A percentile compares a stretch with the other conserved stretches of the same genome.
phyloP scores from a whole-genome alignment of 371 early-diverging fungal species.

The Dinochytrium kinnereticum region DNA sequence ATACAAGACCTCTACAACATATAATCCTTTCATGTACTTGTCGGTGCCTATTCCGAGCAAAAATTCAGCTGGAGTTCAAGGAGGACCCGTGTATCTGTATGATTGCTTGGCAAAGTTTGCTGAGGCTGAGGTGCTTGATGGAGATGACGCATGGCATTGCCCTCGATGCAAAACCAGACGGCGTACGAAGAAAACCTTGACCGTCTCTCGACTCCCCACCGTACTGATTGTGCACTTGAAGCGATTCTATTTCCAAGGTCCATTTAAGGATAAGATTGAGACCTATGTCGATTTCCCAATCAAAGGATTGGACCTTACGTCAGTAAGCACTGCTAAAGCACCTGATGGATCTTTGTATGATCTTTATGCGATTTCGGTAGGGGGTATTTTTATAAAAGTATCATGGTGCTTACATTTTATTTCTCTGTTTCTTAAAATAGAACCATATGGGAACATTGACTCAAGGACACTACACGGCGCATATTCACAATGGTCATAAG shows the following conservation, averaged over 20 bases:
- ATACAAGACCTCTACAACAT: slow-evolving; percentile 81
- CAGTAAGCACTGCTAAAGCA: slow-evolving; percentile 2
- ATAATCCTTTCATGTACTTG: slow-evolving; percentile 90
- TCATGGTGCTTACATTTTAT: too few species aligned
- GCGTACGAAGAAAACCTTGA: slow-evolving; percentile 75
- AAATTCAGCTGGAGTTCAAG: slow-evolving; percentile 36
- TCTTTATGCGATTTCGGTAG: slow-evolving; percentile 86
- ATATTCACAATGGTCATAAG: slow-evolving; percentile 76
- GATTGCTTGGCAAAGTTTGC: slow-evolving; percentile 88
- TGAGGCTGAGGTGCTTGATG: slow-evolving; percentile 82
- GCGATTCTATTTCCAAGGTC: slow-evolving; percentile 91
- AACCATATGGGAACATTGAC: slow-evolving; percentile 92
- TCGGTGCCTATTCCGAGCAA: slow-evolving; percentile 85
- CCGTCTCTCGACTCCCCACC: slow-evolving; percentile 81
- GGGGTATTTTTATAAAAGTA: slow-evolving; percentile 19
- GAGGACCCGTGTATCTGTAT: slow-evolving; percentile 58
- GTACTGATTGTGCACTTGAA: slow-evolving; percentile 92
- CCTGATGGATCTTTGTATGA: slow-evolving; percentile 64
- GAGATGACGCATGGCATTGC: slow-evolving; percentile 90
- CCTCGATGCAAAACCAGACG: slow-evolving; percentile 80
- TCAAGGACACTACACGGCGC: slow-evolving; percentile 96
- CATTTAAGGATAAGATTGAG: slow-evolving; percentile 91
- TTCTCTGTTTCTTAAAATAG: slow-evolving; percentile 27
- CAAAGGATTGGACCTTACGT: slow-evolving; percentile 47
- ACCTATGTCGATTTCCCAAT: slow-evolving; percentile 85